phyloP scores from a whole-genome alignment of 2,329 filamentous ascomycete genomes.

The Thielaviopsis populi region DNA sequence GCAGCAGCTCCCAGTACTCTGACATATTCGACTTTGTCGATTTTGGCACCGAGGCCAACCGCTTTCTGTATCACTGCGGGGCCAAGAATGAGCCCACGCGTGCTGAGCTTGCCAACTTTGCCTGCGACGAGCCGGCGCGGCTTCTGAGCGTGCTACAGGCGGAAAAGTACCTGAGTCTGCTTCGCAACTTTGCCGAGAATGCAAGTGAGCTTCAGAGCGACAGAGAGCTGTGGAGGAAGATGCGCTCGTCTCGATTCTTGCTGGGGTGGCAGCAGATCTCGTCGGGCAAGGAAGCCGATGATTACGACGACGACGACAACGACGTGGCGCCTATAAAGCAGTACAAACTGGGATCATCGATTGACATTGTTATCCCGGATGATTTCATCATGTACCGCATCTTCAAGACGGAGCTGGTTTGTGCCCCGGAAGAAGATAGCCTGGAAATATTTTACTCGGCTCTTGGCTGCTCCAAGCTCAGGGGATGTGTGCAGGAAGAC shows the following conservation, averaged over 20 bases:
- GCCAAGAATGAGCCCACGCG: conserved; percentile 86
- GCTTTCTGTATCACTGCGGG: conserved; percentile 75
- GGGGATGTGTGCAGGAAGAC: conserved; percentile 63
- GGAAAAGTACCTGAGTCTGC: conserved; percentile 73
- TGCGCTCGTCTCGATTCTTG: conserved; percentile 63
- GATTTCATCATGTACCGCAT: conserved; percentile 80
- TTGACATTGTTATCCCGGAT: conserved; percentile 63
- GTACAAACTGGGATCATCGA: conserved; percentile 60
- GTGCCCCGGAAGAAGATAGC: conserved; percentile 75
- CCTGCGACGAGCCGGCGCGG: conserved; percentile 70
- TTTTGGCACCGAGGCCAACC: conserved; percentile 74
- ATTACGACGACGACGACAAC: conserved; percentile 34
- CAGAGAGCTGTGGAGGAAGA: conserved; percentile 58
- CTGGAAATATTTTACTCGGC: conserved; percentile 74
- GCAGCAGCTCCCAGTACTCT: conserved; percentile 52
- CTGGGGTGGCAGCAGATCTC: conserved; percentile 50
- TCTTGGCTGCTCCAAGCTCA: conserved; percentile 64
- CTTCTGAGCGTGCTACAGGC: conserved; percentile 67
- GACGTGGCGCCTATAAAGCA: conserved; percentile 54
- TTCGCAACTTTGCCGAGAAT: conserved; percentile 67
- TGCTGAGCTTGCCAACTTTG: conserved; percentile 64
- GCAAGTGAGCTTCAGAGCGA: conserved; percentile 57
- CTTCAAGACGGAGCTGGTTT: conserved; percentile 73
- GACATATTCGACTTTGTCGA: conserved; percentile 97
- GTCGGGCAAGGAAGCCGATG: conserved; percentile 17